These are phyloP conservation scores for Daldinia bambusicola DNA, from an alignment of 495 filamentous ascomycete genomes.

Conservation along the genomic window DNA sequence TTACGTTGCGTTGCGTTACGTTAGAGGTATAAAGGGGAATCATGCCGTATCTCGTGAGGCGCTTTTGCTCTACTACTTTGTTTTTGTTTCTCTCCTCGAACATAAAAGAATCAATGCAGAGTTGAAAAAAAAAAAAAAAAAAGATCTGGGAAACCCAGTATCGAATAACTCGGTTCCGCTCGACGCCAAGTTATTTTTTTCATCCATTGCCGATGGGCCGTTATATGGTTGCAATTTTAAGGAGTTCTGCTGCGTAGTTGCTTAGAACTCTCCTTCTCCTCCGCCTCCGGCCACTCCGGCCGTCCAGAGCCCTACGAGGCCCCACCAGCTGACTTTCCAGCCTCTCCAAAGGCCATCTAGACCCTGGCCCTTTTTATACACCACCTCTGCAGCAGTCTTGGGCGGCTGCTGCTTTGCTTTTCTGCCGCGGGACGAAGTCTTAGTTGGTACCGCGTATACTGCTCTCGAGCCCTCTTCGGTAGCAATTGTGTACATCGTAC, in stretches of 20 bases:
- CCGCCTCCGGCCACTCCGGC: constrained; percentile 56
- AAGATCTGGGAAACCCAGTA: not conserved
- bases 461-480: constrained; percentile 77
- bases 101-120: constrained; percentile 23
- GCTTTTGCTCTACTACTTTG: constrained; percentile 29
- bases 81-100: constrained; percentile 13
- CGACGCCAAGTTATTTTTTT: not conserved
- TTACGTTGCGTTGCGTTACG: not conserved
- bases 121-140: constrained; percentile 33
- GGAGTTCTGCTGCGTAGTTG: not conserved
- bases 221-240: not conserved
- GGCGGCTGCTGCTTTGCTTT: constrained; percentile 54
- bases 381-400: constrained; percentile 54
- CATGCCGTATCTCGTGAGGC: constrained; percentile 49
- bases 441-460: constrained; percentile 47
- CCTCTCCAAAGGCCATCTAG: constrained; percentile 87
- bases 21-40: constrained; percentile 41
- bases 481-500: constrained; percentile 88
- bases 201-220: not conserved
- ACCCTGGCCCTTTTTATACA: constrained; percentile 77
- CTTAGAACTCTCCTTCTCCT: constrained; percentile 61
- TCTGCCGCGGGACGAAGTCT: constrained; percentile 41
- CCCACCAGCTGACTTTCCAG: constrained; percentile 97
- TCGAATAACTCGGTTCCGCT: not conserved
- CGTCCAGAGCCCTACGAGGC: constrained; percentile 84